These are phyloP conservation scores for Fusarium praegraminearum DNA, from an alignment of 2,329 filamentous ascomycete genomes.

Conservation along the genomic window DNA sequence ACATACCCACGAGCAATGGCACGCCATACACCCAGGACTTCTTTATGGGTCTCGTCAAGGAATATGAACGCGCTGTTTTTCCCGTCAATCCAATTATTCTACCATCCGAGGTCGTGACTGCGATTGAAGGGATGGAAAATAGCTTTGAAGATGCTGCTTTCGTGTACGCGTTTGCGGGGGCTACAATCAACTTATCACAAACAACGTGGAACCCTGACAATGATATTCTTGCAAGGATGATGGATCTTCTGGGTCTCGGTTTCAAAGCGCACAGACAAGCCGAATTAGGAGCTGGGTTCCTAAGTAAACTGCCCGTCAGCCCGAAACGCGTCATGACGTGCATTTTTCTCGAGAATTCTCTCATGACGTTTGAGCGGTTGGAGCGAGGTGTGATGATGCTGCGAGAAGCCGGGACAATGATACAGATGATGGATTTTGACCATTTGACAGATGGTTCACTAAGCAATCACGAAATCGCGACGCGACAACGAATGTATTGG, in stretches of 20 bases:
- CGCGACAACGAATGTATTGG: conserved; percentile 64
- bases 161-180: conserved; percentile 53
- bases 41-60: conserved; percentile 51
- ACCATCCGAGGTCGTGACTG: conserved; percentile 48
- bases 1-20: conserved; percentile 15
- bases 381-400: conserved; percentile 63
- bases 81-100: conserved; percentile 54
- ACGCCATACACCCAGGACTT: conserved; percentile 48
- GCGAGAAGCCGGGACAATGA: conserved; percentile 59
- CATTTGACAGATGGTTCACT: conserved; percentile 22
- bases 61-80: conserved; percentile 54
- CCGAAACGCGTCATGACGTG: conserved; percentile 62
- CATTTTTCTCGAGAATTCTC: conserved; percentile 64
- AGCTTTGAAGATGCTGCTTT: conserved; percentile 53
- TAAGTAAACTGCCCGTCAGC: conserved; percentile 54
- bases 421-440: conserved; percentile 41
- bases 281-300: conserved; percentile 48
- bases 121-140: conserved; percentile 52
- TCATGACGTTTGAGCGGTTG: conserved; percentile 62
- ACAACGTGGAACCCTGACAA: conserved; percentile 48
- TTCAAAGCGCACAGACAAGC: conserved; percentile 47
- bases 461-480: conserved; percentile 32
- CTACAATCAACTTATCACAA: conserved; percentile 54
- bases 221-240: conserved; percentile 50
- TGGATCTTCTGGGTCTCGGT: conserved; percentile 42